These are phyloP conservation scores for Microbotryomycetes sp. DNA, from an alignment of 1,284 basidiomycete genomes.

Conservation along the genomic window DNA sequence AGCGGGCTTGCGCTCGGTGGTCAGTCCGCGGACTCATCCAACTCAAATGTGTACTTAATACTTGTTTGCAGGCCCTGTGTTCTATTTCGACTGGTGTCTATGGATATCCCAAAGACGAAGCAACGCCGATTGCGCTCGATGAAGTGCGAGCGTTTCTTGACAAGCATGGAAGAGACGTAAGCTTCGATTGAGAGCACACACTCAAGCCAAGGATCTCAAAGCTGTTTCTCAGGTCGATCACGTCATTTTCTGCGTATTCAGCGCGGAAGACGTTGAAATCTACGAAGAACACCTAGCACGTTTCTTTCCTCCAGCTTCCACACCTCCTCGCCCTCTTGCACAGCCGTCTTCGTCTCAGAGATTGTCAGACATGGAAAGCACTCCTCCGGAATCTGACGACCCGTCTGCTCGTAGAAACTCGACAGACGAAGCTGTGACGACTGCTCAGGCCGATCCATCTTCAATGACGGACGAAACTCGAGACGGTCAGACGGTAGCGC, in stretches of 20 bases:
- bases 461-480: not conserved
- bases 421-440: not conserved
- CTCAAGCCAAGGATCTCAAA: not conserved
- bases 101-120: conserved; percentile 64
- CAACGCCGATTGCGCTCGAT: conserved; percentile 60
- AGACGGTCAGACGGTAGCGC: not conserved
- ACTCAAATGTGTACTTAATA: too few relatives aligned
- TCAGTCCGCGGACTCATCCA: too few relatives aligned
- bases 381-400: not conserved
- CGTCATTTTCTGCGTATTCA: conserved; percentile 66
- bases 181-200: not conserved
- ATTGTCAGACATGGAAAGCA: not conserved
- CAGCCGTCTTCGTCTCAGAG: not conserved
- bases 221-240: conserved; percentile 53
- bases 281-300: not conserved
- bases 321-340: not conserved
- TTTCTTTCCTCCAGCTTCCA: not conserved
- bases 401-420: not conserved
- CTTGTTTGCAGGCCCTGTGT: conserved; percentile 59
- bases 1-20: conserved; percentile 49
- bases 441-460: not conserved
- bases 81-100: conserved; percentile 74
- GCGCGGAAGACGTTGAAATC: conserved; percentile 48
- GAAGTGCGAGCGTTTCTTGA: conserved; percentile 56
- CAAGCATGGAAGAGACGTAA: conserved; percentile 43